Evolutionary conservation across 2,329 filamentous ascomycete species (phyloP), one percentile per base, ranked within the genome.

Genomic region (Xylaria sp.): DNA sequence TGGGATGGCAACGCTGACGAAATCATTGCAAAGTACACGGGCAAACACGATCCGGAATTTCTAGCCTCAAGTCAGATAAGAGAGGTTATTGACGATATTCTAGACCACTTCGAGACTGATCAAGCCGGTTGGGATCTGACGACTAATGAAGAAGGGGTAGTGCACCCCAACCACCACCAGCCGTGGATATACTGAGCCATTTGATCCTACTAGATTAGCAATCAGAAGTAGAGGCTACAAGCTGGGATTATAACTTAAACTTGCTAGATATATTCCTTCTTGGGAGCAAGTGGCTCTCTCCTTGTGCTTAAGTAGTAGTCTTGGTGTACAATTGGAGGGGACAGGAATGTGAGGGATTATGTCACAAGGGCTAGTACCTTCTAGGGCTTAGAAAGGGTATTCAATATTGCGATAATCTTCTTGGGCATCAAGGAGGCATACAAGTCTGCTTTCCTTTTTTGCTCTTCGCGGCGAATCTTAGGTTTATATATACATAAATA

Each of bases 161-260:
- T 26, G 13, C 23, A 26, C 20, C 13, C 5, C 46, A 49, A 28
- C 46, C 23, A 9, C 11, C 11, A 49, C 46, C 1, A 28, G 10
- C 15, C 10, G 46, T 28, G 11, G 20, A 49, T 13, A 13, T 15
- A 49, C 5, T 49, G 11, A 49, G 46, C 23, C 20, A 26, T 6
- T 28, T 49, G 5, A 15, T 26, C 23, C 5, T 49, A 26, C 4
- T 28, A 23, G 46, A 49, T 49, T 49, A 49, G 23, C 17, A 46
- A 46, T 20, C 9, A 73, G 76, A 36, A 20, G 6, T 44, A n/a
- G 17, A 44, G 40, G n/a, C 9, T n/a, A 5, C 40, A 1, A 42
- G 15, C 40, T 15, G 15, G 15, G 17, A 6, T 42, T 42, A n/a
- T n/a, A n/a, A n/a, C 15, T 6, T 5, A 42, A 42, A n/a, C 40